These are phyloP conservation scores for Hypoxylon perforatum DNA, from an alignment of 495 filamentous ascomycete genomes.

Conservation along the genomic window DNA sequence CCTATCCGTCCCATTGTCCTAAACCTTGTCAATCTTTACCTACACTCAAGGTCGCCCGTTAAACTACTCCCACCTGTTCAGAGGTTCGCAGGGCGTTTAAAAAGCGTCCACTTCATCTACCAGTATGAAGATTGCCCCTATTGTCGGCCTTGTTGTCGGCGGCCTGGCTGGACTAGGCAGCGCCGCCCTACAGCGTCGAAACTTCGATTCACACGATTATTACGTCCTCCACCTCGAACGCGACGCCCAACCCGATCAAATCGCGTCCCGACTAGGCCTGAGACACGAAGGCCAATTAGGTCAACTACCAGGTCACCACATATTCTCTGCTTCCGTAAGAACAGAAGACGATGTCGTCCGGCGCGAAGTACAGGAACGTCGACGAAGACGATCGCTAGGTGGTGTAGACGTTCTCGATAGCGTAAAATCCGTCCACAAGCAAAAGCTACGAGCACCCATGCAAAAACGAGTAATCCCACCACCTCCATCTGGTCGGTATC, in stretches of 20 bases:
- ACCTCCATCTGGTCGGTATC: constrained; percentile 24
- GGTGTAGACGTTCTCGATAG: constrained; percentile 72
- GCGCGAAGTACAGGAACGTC: constrained; percentile 65
- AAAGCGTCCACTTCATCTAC: constrained; percentile 26
- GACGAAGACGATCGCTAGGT: constrained; percentile 67
- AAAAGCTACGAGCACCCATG: constrained; percentile 74
- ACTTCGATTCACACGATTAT: constrained; percentile 83
- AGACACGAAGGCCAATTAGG: constrained; percentile 86
- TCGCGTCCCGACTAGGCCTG: constrained; percentile 79
- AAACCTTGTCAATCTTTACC: constrained; percentile 2
- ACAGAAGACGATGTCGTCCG: constrained; percentile 71
- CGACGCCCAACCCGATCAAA: constrained; percentile 70
- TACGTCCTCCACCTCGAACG: constrained; percentile 86
- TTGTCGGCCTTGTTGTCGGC: constrained; percentile 58
- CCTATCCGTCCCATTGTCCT: background rate
- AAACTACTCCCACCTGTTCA: constrained; percentile 3
- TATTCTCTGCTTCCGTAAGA: constrained; percentile 76
- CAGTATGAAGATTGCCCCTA: constrained; percentile 56
- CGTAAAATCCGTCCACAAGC: constrained; percentile 84
- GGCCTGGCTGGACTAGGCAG: constrained; percentile 65
- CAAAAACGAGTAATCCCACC: constrained; percentile 77
- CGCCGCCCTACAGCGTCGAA: constrained; percentile 61
- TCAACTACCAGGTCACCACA: constrained; percentile 82
- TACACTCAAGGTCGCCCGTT: constrained; percentile 5
- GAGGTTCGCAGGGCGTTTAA: constrained; percentile 8